Conservation (phyloP, 345 rosid species). For the Isatis tinctoria region DNA sequence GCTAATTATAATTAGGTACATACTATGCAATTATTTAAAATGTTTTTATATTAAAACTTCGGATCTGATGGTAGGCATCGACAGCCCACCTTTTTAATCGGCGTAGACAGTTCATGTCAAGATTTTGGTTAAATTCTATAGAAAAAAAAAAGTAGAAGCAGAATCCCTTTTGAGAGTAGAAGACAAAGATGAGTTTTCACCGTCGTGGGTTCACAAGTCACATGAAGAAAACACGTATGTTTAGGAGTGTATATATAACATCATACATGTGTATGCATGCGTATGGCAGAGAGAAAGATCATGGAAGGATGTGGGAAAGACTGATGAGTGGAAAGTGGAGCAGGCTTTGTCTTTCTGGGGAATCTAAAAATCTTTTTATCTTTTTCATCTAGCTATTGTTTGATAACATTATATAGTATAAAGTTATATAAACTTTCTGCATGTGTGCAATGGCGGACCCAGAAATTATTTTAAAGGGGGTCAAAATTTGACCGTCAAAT, state of each 20-base stretch:
- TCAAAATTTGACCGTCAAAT: no score
- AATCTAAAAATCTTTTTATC: constrained; percentile 11
- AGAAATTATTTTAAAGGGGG: no score
- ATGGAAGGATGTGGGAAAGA: constrained; percentile 31
- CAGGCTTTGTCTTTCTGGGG: constrained; percentile 33
- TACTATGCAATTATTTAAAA: background rate
- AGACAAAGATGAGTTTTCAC: constrained; percentile 33
- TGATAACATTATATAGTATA: no score
- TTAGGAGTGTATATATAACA: constrained; percentile 3
- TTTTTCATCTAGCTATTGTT: background rate
- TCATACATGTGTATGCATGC: constrained; percentile 8
- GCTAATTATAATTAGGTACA: constrained; percentile 20
- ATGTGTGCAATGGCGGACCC: no score
- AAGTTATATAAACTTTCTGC: background rate
- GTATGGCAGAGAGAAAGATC: constrained; percentile 18
- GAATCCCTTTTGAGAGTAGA: constrained; percentile 16
- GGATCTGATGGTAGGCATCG: constrained; percentile 12
- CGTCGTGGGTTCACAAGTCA: constrained; percentile 26
- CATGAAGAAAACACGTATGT: constrained; percentile 31
- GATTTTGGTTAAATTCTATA: background rate
- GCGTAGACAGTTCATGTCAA: constrained; percentile 12
- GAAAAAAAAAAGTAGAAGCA: background rate
- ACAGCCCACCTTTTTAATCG: background rate
- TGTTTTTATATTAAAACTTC: background rate
- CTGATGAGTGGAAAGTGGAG: constrained; percentile 29